A percentile compares a stretch with the other conserved stretches of the same genome.
Evolutionary conservation across 768 basidiomycete species (phyloP).

Genomic region (Pseudohyphozyma bogoriensis): DNA sequence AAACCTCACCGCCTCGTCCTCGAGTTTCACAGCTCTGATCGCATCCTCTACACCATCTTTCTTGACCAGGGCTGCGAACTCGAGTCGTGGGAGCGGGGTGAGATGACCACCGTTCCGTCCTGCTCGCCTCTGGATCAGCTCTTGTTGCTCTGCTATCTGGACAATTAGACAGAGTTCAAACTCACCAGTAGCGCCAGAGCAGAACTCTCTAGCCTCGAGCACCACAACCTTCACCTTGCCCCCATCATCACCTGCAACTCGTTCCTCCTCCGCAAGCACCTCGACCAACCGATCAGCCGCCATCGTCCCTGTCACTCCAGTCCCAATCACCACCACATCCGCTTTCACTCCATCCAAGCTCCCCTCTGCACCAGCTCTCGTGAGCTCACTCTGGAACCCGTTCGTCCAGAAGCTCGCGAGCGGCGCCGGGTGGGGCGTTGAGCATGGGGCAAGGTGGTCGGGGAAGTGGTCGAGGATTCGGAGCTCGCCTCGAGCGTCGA

Average conservation of each 20-base stretch:
- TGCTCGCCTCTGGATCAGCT: slow-evolving; percentile 32
- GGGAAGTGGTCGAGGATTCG: no score
- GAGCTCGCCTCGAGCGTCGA: no score
- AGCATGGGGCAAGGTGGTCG: not conserved
- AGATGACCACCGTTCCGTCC: slow-evolving; percentile 74
- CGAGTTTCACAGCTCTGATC: slow-evolving; percentile 47
- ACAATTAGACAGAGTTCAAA: slow-evolving; percentile 16
- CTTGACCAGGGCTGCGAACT: slow-evolving; percentile 42
- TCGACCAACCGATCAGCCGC: slow-evolving; percentile 8
- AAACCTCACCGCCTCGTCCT: slow-evolving; percentile 48
- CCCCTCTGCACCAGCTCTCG: not conserved
- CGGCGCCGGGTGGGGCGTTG: not conserved
- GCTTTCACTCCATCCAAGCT: not conserved
- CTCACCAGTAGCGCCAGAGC: slow-evolving; percentile 40
- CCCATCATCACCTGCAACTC: no score
- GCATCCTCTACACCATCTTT: slow-evolving; percentile 51
- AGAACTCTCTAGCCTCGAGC: slow-evolving; percentile 76
- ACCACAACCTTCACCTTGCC: slow-evolving; percentile 43
- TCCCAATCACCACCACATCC: slow-evolving; percentile 16
- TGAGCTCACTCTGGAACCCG: not conserved
- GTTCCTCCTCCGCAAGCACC: not conserved
- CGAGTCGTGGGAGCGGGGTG: slow-evolving; percentile 45
- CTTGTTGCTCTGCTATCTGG: not conserved
- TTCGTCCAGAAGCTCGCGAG: slow-evolving; percentile 14
- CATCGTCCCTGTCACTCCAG: slow-evolving; percentile 10